Evolutionary conservation across 2,329 filamentous ascomycete species (phyloP).

Genomic region (Verticillium dahliae): DNA sequence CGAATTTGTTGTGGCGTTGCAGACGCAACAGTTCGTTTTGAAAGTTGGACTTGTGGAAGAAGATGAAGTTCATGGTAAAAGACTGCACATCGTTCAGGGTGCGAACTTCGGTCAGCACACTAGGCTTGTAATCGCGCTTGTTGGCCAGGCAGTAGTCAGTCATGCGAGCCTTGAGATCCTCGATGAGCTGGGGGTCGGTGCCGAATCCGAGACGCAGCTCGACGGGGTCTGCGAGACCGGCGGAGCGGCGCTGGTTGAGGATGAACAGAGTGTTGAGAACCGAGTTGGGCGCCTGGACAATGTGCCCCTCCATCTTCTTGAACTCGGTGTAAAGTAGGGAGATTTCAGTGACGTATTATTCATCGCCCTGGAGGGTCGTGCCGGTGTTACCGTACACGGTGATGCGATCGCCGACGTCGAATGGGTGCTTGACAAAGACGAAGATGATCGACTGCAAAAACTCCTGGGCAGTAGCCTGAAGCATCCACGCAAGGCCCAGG

Average conservation of each 20-base stretch:
- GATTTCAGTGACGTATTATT: constrained; percentile 95
- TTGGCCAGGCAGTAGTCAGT: constrained; percentile 77
- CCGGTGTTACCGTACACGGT: constrained; percentile 88
- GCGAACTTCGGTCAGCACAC: constrained; percentile 79
- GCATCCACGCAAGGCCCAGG: constrained; percentile 87
- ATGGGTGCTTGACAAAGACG: constrained; percentile 95
- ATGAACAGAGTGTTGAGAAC: constrained; percentile 91
- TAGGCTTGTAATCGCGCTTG: constrained; percentile 82
- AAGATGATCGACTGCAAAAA: constrained; percentile 92
- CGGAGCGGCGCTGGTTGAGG: constrained; percentile 86
- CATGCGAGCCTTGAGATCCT: constrained; percentile 71
- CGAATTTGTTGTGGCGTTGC: constrained; percentile 88
- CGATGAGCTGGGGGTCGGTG: constrained; percentile 76
- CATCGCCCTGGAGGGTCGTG: constrained; percentile 69
- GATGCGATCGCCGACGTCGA: constrained; percentile 91
- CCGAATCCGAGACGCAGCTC: constrained; percentile 83
- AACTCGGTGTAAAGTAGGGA: constrained; percentile 92
- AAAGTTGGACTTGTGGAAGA: constrained; percentile 97
- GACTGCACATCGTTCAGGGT: constrained; percentile 77
- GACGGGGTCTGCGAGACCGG: constrained; percentile 79
- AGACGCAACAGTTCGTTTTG: constrained; percentile 91
- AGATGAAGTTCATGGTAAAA: constrained; percentile 84
- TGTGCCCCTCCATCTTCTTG: constrained; percentile 96
- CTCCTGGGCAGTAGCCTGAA: constrained; percentile 88
- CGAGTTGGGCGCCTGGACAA: constrained; percentile 93